phyloP scores from a whole-genome alignment of 371 early-diverging fungal species.

The Gilbertella persicaria region DNA sequence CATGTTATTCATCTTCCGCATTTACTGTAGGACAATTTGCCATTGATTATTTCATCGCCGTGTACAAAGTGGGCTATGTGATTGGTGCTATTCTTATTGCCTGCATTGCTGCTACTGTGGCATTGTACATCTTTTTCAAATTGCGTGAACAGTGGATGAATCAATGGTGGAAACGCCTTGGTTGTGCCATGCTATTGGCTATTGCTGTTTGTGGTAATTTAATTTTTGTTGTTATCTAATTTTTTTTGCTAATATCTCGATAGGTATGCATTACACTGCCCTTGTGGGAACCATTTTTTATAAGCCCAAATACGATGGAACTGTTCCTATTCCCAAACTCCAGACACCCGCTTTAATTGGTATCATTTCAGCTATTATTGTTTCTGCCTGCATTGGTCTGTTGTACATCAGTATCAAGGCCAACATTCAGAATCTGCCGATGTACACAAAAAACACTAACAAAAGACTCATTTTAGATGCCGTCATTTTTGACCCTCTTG shows the following conservation, averaged over 20 bases:
- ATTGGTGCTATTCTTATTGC: constrained; percentile 43
- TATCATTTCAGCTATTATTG: constrained; percentile 40
- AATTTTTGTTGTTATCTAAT: too few relatives aligned
- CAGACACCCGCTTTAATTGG: constrained; percentile 39
- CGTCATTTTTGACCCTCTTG: constrained; percentile 36
- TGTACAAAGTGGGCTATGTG: constrained; percentile 30
- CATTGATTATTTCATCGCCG: constrained; percentile 36
- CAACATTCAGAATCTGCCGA: constrained; percentile 6
- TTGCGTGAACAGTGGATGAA: constrained; percentile 49
- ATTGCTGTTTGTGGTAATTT: constrained; percentile 46
- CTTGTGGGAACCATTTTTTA: constrained; percentile 45
- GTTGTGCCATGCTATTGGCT: constrained; percentile 47
- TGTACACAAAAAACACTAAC: constrained; percentile 16
- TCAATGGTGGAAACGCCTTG: constrained; percentile 52
- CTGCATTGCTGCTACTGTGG: constrained; percentile 36
- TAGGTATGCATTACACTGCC: constrained; percentile 53
- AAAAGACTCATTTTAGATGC: constrained; percentile 34
- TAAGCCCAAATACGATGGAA: constrained; percentile 6
- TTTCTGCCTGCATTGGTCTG: constrained; percentile 33
- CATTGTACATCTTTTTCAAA: constrained; percentile 49
- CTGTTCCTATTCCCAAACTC: constrained; percentile 32
- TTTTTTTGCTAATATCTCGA: neutral
- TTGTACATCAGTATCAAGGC: constrained; percentile 29
- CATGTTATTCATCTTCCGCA: neutral
- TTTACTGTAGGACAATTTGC: constrained; percentile 44